phyloP scores from a whole-genome alignment of 352 stramenopile species.

The Globisporangium barbulae region DNA sequence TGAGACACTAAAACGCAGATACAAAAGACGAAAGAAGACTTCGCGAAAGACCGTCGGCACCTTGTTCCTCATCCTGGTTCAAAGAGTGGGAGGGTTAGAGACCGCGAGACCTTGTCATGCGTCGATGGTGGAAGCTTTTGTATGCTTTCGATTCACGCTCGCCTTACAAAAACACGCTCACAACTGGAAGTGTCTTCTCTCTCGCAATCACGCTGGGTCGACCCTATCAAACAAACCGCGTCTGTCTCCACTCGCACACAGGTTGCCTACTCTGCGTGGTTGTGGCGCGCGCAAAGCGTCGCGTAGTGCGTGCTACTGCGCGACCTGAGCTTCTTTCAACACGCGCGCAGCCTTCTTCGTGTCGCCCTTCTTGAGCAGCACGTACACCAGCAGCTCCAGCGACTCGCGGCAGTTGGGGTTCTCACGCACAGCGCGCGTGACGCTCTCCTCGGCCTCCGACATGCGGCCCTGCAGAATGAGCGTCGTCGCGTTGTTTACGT shows the following conservation, averaged over 20 bases:
- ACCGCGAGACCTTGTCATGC: not conserved
- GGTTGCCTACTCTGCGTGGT: not conserved
- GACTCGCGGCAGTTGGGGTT: constrained; percentile 81
- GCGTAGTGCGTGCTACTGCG: constrained; percentile 25
- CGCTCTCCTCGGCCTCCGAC: constrained; percentile 76
- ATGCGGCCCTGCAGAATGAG: constrained; percentile 73
- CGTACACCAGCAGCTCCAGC: constrained; percentile 85
- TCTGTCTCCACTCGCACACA: not conserved
- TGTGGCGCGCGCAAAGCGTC: not conserved
- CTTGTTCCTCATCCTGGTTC: not conserved
- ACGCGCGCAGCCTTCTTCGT: constrained; percentile 87
- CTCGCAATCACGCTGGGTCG: constrained; percentile 1
- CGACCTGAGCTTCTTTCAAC: constrained; percentile 82
- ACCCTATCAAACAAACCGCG: constrained; percentile 7
- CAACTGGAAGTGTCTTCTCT: not conserved
- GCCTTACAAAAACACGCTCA: constrained; percentile 9
- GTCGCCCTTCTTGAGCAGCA: constrained; percentile 86
- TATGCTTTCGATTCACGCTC: constrained; percentile 6
- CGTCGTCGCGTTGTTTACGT: constrained; percentile 84
- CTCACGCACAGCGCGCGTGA: constrained; percentile 78
- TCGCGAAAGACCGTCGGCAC: not conserved
- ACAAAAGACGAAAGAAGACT: not conserved
- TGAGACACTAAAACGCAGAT: constrained; percentile 19
- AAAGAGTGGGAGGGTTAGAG: not conserved
- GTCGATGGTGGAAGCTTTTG: not conserved